Percentiles rank a stretch among this genome's conserved stretches.
Conservation (phyloP, 2,329 filamentous ascomycete species). For the Botrytis deweyae region DNA sequence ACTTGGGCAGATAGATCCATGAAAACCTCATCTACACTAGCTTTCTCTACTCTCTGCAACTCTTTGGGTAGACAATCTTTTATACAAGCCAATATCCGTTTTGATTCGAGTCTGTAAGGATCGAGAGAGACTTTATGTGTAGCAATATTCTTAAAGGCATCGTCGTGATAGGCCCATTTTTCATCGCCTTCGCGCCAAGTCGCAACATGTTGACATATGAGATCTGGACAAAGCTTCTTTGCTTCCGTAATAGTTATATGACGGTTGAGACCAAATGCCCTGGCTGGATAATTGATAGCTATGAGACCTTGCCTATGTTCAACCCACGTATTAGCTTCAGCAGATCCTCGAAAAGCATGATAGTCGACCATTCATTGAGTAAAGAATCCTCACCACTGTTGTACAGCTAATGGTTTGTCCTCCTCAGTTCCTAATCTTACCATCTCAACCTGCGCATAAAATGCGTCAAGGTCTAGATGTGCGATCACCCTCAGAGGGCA, state of each 20-base stretch:
- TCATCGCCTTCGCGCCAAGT: conserved; percentile 92
- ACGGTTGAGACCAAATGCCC: conserved; percentile 73
- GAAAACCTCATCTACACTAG: conserved; percentile 93
- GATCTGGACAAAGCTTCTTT: conserved; percentile 77
- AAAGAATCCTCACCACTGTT: conserved; percentile 67
- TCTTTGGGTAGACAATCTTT: conserved; percentile 67
- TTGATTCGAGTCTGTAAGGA: conserved; percentile 81
- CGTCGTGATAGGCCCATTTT: conserved; percentile 86
- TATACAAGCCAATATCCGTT: conserved; percentile 76
- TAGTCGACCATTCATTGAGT: not conserved
- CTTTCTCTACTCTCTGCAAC: conserved; percentile 81
- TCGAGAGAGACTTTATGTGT: conserved; percentile 94
- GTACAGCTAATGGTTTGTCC: conserved; percentile 82
- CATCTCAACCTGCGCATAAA: conserved; percentile 97
- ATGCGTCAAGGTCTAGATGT: conserved; percentile 94
- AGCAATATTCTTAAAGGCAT: conserved; percentile 74
- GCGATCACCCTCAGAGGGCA: conserved; percentile 84
- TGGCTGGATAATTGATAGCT: conserved; percentile 92
- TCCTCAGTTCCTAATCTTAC: conserved; percentile 74
- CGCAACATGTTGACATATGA: conserved; percentile 88
- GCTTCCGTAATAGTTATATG: conserved; percentile 81
- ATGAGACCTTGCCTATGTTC: conserved; percentile 76
- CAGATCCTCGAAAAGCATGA: not conserved
- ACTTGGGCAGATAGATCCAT: conserved; percentile 86
- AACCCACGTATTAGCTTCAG: conserved; percentile 18